phyloP scores from a whole-genome alignment of 176 grass and related monocot species.

The Chrysopogon serrulatus region DNA sequence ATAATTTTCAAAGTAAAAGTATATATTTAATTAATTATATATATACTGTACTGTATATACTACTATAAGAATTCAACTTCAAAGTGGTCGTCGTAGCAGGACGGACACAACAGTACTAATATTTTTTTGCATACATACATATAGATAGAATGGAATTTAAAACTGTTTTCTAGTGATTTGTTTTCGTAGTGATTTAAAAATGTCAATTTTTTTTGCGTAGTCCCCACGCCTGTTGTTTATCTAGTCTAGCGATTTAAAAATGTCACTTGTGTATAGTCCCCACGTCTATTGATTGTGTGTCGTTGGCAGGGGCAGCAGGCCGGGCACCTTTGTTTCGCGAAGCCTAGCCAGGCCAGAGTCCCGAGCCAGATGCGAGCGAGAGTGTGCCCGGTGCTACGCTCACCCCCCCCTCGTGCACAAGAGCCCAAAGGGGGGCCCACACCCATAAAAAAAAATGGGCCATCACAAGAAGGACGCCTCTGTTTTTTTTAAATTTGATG shows the following conservation, averaged over 20 bases:
- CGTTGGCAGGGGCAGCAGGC: not conserved
- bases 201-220: not conserved
- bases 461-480: not conserved
- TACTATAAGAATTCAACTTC: not conserved
- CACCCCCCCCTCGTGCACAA: constrained; percentile 35
- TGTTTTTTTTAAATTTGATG: not conserved
- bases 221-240: not conserved
- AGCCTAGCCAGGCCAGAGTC: not conserved
- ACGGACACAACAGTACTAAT: not conserved
- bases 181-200: too few relatives aligned
- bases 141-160: not conserved
- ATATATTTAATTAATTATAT: not conserved
- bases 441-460: not conserved
- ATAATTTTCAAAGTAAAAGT: not conserved
- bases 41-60: not conserved
- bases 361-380: not conserved
- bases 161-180: not conserved
- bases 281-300: not conserved
- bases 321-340: not conserved
- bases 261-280: not conserved
- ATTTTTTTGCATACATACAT: not conserved
- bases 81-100: not conserved
- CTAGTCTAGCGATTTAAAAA: not conserved
- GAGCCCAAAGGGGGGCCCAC: not conserved
- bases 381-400: constrained; percentile 14